These are phyloP conservation scores for Colletotrichum destructivum DNA, from an alignment of 2,329 filamentous ascomycete species.

Conservation along the genomic window DNA sequence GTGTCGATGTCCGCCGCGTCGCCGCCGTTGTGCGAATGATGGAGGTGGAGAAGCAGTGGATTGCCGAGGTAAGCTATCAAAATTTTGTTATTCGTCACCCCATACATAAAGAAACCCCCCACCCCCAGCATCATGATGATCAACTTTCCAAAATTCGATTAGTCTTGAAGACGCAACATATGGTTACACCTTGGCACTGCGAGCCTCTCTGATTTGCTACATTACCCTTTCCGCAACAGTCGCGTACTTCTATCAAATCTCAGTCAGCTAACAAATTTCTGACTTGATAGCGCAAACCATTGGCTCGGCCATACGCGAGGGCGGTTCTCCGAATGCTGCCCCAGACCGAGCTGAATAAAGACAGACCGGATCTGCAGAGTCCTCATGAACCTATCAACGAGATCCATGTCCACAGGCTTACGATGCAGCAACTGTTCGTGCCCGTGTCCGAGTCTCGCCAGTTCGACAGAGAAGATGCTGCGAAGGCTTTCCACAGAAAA, in stretches of 20 bases:
- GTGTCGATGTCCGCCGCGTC: conserved; percentile 86
- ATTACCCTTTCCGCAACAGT: background rate
- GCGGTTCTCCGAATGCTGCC: conserved; percentile 88
- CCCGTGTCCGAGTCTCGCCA: conserved; percentile 74
- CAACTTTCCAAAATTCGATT: conserved; percentile 87
- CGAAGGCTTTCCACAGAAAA: conserved; percentile 73
- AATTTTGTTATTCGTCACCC: conserved; percentile 17
- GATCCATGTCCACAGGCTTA: conserved; percentile 73
- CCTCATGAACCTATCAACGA: conserved; percentile 76
- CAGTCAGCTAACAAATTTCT: conserved; percentile 44
- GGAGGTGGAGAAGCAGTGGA: conserved; percentile 86
- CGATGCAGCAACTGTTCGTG: conserved; percentile 76
- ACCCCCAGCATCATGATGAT: conserved; percentile 65
- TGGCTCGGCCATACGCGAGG: conserved; percentile 83
- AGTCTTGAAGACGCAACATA: conserved; percentile 97
- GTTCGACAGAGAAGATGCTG: conserved; percentile 77
- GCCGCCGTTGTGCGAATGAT: conserved; percentile 89
- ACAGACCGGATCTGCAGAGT: background rate
- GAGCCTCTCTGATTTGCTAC: conserved; percentile 77
- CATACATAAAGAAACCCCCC: background rate
- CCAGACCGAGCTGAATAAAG: conserved; percentile 67
- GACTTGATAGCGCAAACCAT: conserved; percentile 75
- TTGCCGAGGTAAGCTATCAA: conserved; percentile 75
- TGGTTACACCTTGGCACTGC: conserved; percentile 89
- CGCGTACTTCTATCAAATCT: conserved; percentile 7